Base-by-base conservation (phyloP, 176 grass and related monocot species). In the Oryza rufipogon region DNA sequence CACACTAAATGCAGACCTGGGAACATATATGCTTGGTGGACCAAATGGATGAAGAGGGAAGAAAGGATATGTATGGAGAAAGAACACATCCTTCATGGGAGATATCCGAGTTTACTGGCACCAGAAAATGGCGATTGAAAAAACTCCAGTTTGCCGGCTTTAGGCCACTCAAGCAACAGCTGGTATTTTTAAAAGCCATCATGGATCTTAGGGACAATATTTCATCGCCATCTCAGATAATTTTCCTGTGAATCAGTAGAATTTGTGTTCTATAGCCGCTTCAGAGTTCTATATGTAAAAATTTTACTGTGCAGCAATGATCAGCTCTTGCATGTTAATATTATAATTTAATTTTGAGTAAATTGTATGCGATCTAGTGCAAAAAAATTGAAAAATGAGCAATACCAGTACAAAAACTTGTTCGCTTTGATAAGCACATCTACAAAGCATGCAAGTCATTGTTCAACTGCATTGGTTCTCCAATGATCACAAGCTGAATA, bases 141-240 rank as follows among this genome's bases (percentile, higher is more conserved):
- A n/a, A 76, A 39, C 49, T 82, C 19, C 14, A 70, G 44, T 33
- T 87, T 1, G 7, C 0, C 20, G 12, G 65, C 54, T 87, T 87
- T 42, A 87, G 45, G 45, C 64, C 79, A 19, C 22, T 80, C 45
- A 41, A 76, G 45, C 71, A 77, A 25, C 73, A 87, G 7, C 1
- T 87, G 15, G 15, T 11, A 22, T 82, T 76, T 48, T 69, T 87
- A 28, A 86, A 22, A 49, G 32, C 16, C 4, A 8, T 86, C n/a
- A 41, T 80, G 70, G 70, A 67, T 19, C 52, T 58, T 20, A 58
- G 17, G 52, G 52, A 58, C 17, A 58, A 8, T 4, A 58, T 58
- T 58, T 58, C 52, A 6, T 58, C 52, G 17, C 52, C 52, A 2
- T 7, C 52, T 51, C 48, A 51, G 48, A 51, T 16, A 51, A 16